A percentile compares a stretch with the other conserved stretches of the same genome.
phyloP scores from a whole-genome alignment of 495 filamentous ascomycete genomes.

The Aspergillus egyptiacus region DNA sequence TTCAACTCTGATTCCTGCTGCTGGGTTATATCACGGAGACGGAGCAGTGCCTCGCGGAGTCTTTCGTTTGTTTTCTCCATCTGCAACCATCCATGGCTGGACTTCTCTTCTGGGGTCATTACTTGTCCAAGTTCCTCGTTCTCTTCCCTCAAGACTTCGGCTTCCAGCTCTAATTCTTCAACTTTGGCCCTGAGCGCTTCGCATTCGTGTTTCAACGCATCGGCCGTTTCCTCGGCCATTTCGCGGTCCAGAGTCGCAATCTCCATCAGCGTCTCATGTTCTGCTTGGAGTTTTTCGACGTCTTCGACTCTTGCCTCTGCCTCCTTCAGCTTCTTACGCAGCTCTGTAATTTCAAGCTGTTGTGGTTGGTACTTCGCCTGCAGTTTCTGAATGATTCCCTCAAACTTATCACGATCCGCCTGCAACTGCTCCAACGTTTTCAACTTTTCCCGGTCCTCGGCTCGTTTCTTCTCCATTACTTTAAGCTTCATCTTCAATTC shows the following conservation, averaged over 20 bases:
- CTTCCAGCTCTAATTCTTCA: slow-evolving; percentile 83
- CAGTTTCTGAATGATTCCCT: slow-evolving; percentile 84
- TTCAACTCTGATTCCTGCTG: slow-evolving; percentile 76
- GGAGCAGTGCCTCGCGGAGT: slow-evolving; percentile 77
- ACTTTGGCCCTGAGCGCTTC: slow-evolving; percentile 66
- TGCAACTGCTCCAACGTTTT: slow-evolving; percentile 72
- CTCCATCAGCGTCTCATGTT: slow-evolving; percentile 80
- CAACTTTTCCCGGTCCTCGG: slow-evolving; percentile 83
- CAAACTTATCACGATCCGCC: slow-evolving; percentile 77
- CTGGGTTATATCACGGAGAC: slow-evolving; percentile 78
- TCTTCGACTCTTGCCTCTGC: slow-evolving; percentile 60
- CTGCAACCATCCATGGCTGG: slow-evolving; percentile 80
- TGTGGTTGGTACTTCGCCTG: slow-evolving; percentile 85
- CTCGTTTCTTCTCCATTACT: slow-evolving; percentile 72
- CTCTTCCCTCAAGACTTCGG: slow-evolving; percentile 81
- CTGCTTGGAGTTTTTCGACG: slow-evolving; percentile 66
- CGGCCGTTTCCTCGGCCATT: slow-evolving; percentile 92
- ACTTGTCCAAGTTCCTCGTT: slow-evolving; percentile 75
- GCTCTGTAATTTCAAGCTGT: slow-evolving; percentile 69
- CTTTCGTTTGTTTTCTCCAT: slow-evolving; percentile 87
- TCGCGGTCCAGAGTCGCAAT: slow-evolving; percentile 85
- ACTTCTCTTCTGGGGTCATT: slow-evolving; percentile 82
- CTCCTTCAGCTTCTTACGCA: slow-evolving; percentile 73
- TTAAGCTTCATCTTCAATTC: slow-evolving; percentile 73
- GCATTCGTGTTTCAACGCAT: slow-evolving; percentile 71